Conservation (phyloP, 2,329 filamentous ascomycete species). For the Cordyceps javanica region DNA sequence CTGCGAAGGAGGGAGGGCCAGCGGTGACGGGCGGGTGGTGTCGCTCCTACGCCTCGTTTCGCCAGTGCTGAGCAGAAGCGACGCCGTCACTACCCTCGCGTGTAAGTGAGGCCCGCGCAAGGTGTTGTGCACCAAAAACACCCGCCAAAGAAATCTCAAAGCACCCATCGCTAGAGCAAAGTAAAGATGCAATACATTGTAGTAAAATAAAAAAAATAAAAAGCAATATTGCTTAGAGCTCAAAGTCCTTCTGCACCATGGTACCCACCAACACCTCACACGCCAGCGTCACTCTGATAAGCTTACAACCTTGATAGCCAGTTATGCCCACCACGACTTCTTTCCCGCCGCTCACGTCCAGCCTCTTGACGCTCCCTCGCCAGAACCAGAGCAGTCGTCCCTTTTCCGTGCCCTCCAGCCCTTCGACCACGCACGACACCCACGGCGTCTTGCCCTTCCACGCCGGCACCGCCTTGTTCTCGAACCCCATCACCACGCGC, state of each 20-base stretch:
- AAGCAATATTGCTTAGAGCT: conserved; percentile 4
- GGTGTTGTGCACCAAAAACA: background rate
- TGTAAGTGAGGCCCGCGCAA: background rate
- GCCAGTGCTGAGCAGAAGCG: too few species aligned
- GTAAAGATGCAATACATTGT: background rate
- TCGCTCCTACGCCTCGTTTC: too few species aligned
- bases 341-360: conserved; percentile 45
- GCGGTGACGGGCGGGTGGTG: too few species aligned
- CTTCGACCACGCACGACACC: conserved; percentile 66
- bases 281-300: conserved; percentile 64
- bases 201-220: background rate
- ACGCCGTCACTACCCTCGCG: background rate
- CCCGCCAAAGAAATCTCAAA: background rate
- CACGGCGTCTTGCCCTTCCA: conserved; percentile 63
- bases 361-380: conserved; percentile 54
- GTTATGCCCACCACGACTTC: conserved; percentile 49
- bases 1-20: too few species aligned
- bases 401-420: background rate
- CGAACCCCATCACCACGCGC: conserved; percentile 61
- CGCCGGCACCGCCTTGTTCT: conserved; percentile 54
- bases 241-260: conserved; percentile 26
- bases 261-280: conserved; percentile 79
- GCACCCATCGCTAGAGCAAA: background rate
- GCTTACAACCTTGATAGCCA: conserved; percentile 46
- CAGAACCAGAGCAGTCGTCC: conserved; percentile 60